A percentile compares a stretch with the other conserved stretches of the same genome.
Conservation (phyloP, 2,329 filamentous ascomycete genomes). For the Botrytis aclada region DNA sequence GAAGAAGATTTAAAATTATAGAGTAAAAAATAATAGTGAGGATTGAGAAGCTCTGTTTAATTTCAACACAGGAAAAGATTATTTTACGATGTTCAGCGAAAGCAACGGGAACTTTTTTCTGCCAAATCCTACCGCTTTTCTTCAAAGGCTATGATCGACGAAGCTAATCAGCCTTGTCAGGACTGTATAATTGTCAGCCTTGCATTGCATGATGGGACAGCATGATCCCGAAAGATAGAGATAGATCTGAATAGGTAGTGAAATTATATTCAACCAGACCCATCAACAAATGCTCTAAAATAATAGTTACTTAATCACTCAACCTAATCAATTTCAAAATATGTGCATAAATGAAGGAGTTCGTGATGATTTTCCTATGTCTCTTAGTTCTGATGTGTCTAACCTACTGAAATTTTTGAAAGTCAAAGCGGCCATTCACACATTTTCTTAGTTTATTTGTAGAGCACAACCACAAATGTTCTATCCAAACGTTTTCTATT, state of each 20-base stretch:
- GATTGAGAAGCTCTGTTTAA: not conserved
- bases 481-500: not conserved
- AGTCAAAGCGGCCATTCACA: not conserved
- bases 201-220: not conserved
- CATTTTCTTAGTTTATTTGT: not conserved
- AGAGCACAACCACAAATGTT: not conserved
- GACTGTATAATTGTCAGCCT: not conserved
- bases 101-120: not conserved
- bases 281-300: not conserved
- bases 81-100: not conserved
- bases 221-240: not conserved
- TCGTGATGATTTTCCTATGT: not conserved
- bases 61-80: not conserved
- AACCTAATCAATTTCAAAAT: not conserved
- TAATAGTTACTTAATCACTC: not conserved
- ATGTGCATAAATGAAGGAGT: not conserved
- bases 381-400: not conserved
- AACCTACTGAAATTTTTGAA: not conserved
- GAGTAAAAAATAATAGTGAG: not conserved
- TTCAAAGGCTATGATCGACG: too few relatives aligned
- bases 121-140: not conserved
- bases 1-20: not conserved
- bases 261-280: too few relatives aligned
- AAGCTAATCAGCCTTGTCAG: constrained; percentile 1
- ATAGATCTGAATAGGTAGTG: not conserved